Evolutionary conservation across 192 early-diverging fungal genomes (phyloP), one percentile per base, ranked within the genome.

Genomic region (Coemansia sp.): DNA sequence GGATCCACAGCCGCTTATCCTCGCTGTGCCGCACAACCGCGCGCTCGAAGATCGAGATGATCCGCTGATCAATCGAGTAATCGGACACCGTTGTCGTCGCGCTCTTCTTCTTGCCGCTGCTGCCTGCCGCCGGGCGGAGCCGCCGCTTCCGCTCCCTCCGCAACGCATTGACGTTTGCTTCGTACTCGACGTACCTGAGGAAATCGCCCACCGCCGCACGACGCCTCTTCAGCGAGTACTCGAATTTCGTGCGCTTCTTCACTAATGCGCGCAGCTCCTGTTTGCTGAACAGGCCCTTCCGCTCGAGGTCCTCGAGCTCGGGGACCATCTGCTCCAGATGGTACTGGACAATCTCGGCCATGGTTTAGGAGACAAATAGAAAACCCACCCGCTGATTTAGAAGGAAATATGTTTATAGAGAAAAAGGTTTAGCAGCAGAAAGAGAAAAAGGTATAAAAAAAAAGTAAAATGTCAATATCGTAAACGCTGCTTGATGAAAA

Each of bases 151-250:
- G 86, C 70, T 92, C 91, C 70, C 82, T 85, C 25, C 96, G 87
- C 53, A 98, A 77, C 37, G 85, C 72, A 53, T 98, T 94, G 59
- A 98, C 84, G 77, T 94, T 95, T 81, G 90, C 91, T 72, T 99
- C 97, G 83, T 95, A 99, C 64, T 94, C 92, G 68, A 98, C 95
- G 81, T 95, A 95, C 20, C 92, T 88, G 38, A 99, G 84, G 76
- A 88, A 99, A 59, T 97, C 94, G 11, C 86, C 81, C 54, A 90
- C 85, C 37, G 86, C 81, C 7, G 82, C 75, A 12, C 92, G 89
- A 67, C 92, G 90, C 22, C 95, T 85, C 68, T 93, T 90, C 41
- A 98, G 77, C 5, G 90, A 77, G 67, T 96, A 96, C 74, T 98
- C 96, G 64, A 94, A 94, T 63, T 89, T 88, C 42, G 93, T 93